These are phyloP conservation scores for Ophiocordyceps robertsii DNA, from an alignment of 2,329 filamentous ascomycete genomes.

Conservation along the genomic window DNA sequence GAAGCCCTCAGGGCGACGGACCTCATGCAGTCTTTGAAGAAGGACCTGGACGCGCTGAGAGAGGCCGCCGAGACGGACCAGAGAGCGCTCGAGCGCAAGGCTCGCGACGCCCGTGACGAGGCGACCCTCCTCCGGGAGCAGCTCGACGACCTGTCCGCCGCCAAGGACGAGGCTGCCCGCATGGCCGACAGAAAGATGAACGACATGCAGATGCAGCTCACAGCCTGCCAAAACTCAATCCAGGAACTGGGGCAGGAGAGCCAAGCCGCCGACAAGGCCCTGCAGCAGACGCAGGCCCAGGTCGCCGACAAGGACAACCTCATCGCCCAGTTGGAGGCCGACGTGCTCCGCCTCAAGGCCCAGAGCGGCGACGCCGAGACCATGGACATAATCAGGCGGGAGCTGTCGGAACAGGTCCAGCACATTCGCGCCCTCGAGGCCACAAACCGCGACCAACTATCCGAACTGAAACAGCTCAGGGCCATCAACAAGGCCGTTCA, in stretches of 20 bases:
- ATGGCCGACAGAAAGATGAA: conserved; percentile 38
- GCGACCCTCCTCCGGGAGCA: conserved; percentile 67
- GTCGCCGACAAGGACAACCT: conserved; percentile 55
- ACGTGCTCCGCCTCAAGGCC: conserved; percentile 72
- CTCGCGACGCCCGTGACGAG: conserved; percentile 60
- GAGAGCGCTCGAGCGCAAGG: conserved; percentile 52
- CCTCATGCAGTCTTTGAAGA: conserved; percentile 34
- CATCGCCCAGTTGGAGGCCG: conserved; percentile 65
- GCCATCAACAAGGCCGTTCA: conserved; percentile 79
- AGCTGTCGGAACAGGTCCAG: conserved; percentile 82
- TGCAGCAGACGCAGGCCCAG: conserved; percentile 51
- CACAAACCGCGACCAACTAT: conserved; percentile 63
- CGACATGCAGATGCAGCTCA: conserved; percentile 39
- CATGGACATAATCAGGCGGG: conserved; percentile 69
- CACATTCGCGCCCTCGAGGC: conserved; percentile 78
- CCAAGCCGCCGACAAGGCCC: conserved; percentile 37
- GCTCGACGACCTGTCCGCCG: conserved; percentile 53
- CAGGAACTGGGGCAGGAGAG: conserved; percentile 48
- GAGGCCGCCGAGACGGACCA: conserved; percentile 40
- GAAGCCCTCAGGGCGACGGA: conserved; percentile 35
- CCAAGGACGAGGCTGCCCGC: conserved; percentile 57
- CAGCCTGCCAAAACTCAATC: conserved; percentile 30
- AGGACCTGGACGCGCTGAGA: conserved; percentile 38
- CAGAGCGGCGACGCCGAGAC: conserved; percentile 80
- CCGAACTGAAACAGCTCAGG: conserved; percentile 70